Percentiles rank a stretch among this genome's conserved stretches.
Evolutionary conservation across 1,284 basidiomycete species (phyloP).

Genomic region (Sporisorium scitamineum): DNA sequence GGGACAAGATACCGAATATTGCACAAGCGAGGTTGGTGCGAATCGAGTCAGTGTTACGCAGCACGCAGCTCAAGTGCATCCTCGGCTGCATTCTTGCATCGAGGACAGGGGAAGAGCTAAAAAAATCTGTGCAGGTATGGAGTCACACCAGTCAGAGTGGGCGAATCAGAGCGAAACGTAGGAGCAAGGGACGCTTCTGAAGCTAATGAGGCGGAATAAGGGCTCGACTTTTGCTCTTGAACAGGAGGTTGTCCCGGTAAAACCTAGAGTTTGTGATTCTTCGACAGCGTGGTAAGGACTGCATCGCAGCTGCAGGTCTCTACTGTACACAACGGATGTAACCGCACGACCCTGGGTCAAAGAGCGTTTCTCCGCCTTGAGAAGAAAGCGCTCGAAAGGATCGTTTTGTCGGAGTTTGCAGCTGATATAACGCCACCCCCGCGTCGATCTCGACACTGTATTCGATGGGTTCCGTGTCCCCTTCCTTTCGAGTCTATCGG

Average conservation of each 20-base stretch:
- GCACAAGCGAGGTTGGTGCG: slow-evolving; percentile 26
- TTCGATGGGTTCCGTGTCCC: not conserved
- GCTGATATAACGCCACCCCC: slow-evolving; percentile 8
- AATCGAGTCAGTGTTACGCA: slow-evolving; percentile 12
- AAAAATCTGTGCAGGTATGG: not conserved
- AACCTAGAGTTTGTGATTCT: no score
- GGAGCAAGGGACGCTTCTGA: no score
- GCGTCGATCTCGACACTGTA: slow-evolving; percentile 11
- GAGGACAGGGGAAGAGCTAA: not conserved
- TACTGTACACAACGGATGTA: not conserved
- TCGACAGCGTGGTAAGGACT: no score
- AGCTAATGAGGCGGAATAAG: no score
- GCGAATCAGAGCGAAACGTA: not conserved
- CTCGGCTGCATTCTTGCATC: not conserved
- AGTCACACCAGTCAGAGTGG: not conserved
- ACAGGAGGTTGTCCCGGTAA: no score
- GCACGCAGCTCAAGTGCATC: not conserved
- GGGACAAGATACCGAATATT: not conserved
- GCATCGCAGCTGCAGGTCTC: no score
- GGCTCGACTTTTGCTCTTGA: no score
- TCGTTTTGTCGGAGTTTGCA: slow-evolving; percentile 10
- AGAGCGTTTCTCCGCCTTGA: not conserved
- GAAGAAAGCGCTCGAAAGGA: not conserved
- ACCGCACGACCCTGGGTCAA: not conserved
- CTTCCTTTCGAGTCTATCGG: not conserved